These are phyloP conservation scores for Aspergillus pseudonomiae DNA, from an alignment of 2,329 filamentous ascomycete genomes.

Conservation along the genomic window DNA sequence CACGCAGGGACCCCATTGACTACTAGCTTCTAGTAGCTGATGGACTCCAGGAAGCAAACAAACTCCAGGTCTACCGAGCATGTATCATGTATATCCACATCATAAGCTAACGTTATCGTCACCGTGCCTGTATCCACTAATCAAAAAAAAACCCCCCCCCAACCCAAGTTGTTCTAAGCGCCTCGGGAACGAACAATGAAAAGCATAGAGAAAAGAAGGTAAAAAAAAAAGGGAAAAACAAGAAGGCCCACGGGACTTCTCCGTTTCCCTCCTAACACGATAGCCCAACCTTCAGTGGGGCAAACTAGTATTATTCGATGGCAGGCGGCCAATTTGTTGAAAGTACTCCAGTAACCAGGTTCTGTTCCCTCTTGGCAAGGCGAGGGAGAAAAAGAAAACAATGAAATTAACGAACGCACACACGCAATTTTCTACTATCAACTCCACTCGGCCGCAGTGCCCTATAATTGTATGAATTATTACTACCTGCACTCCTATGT, in stretches of 20 bases:
- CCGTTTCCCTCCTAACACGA: not conserved
- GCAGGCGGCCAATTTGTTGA: conserved; percentile 19
- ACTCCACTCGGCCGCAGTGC: not conserved
- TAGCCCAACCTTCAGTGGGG: conserved; percentile 6
- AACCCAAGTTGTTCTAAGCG: not conserved
- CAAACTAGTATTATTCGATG: conserved; percentile 12
- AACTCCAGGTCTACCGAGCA: not conserved
- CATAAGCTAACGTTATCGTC: not conserved
- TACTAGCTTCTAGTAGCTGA: not conserved
- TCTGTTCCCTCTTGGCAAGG: conserved; percentile 7
- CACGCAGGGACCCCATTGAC: not conserved
- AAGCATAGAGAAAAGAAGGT: not conserved
- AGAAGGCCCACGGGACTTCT: not conserved
- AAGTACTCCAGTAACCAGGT: conserved; percentile 14
- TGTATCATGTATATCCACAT: not conserved
- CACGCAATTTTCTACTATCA: not conserved
- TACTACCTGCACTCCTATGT: not conserved
- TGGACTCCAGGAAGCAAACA: not conserved
- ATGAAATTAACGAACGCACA: not conserved
- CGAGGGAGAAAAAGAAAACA: not conserved
- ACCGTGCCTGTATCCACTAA: not conserved
- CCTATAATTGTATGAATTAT: not conserved
- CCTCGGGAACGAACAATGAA: not conserved
- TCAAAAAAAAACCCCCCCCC: not conserved
- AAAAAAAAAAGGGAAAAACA: not conserved